These are phyloP conservation scores for Durio zibethinus DNA, from an alignment of 345 rosid genomes.

Conservation along the genomic window DNA sequence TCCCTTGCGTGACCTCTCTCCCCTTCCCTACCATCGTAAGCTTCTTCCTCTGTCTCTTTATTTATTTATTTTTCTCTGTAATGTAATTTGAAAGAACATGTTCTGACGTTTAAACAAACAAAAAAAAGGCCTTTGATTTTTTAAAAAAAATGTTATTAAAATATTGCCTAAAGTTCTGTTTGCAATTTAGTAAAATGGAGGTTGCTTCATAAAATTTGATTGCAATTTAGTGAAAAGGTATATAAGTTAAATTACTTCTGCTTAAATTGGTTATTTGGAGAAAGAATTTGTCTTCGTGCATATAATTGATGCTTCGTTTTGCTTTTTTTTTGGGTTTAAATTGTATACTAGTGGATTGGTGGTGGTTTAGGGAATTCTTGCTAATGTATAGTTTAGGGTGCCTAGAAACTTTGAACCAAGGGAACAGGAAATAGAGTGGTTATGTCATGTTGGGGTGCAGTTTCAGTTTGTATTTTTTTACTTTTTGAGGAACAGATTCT, in stretches of 20 bases:
- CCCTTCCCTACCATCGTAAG: conserved; percentile 30
- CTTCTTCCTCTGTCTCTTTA: not conserved
- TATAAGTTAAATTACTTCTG: too few species aligned
- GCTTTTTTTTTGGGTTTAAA: not conserved
- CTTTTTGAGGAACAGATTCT: not conserved
- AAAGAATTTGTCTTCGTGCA: not conserved
- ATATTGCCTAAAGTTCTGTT: not conserved
- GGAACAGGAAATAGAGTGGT: not conserved
- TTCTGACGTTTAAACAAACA: too few species aligned
- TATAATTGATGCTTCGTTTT: not conserved
- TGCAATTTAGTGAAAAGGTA: too few species aligned
- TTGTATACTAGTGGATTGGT: not conserved
- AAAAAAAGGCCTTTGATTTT: too few species aligned
- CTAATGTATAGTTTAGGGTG: not conserved
- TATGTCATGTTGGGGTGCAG: not conserved
- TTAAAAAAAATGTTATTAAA: too few species aligned
- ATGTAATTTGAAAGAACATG: too few species aligned
- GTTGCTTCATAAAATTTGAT: not conserved
- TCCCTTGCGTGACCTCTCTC: conserved; percentile 25
- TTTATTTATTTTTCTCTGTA: not conserved
- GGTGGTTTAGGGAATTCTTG: not conserved
- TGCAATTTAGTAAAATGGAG: not conserved
- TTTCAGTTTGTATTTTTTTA: not conserved
- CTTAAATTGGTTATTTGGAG: not conserved
- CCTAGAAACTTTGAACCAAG: not conserved